phyloP scores from a whole-genome alignment of 371 early-diverging fungal species.

The Smittium mucronatum region DNA sequence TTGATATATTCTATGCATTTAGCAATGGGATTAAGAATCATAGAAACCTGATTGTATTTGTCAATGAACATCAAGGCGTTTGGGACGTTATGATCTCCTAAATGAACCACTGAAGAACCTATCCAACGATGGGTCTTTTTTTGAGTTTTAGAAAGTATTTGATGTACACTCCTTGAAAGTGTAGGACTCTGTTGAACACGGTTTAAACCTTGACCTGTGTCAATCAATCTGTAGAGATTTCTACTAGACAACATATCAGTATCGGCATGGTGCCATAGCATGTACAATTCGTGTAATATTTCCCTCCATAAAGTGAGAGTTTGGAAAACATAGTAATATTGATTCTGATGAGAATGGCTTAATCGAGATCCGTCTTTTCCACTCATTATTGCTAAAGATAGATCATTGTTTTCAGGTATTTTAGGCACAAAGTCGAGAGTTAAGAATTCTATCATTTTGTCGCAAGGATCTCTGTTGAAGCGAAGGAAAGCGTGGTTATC shows the following conservation, averaged over 20 bases:
- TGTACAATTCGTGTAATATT: constrained; percentile 90
- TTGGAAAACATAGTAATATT: constrained; percentile 88
- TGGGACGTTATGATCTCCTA: constrained; percentile 87
- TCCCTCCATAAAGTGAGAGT: constrained; percentile 89
- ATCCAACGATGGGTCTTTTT: constrained; percentile 82
- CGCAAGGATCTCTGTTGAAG: constrained; percentile 85
- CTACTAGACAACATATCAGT: constrained; percentile 56
- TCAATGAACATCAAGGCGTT: constrained; percentile 93
- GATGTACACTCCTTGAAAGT: constrained; percentile 75
- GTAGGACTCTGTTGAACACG: constrained; percentile 70
- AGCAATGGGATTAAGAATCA: constrained; percentile 80
- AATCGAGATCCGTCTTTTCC: constrained; percentile 81
- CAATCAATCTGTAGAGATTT: constrained; percentile 71
- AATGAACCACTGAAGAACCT: constrained; percentile 86
- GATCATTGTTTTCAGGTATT: constrained; percentile 37
- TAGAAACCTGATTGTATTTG: constrained; percentile 91
- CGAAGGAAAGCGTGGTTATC: constrained; percentile 91
- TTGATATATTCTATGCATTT: constrained; percentile 61
- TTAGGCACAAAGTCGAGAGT: constrained; percentile 49
- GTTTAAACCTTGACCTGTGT: constrained; percentile 94
- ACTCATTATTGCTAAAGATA: constrained; percentile 66
- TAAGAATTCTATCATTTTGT: constrained; percentile 73
- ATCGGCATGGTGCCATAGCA: constrained; percentile 86
- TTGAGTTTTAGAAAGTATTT: constrained; percentile 74
- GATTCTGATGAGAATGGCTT: constrained; percentile 80